Base-by-base conservation (phyloP, 768 basidiomycete genomes). In the Daedalea quercina region DNA sequence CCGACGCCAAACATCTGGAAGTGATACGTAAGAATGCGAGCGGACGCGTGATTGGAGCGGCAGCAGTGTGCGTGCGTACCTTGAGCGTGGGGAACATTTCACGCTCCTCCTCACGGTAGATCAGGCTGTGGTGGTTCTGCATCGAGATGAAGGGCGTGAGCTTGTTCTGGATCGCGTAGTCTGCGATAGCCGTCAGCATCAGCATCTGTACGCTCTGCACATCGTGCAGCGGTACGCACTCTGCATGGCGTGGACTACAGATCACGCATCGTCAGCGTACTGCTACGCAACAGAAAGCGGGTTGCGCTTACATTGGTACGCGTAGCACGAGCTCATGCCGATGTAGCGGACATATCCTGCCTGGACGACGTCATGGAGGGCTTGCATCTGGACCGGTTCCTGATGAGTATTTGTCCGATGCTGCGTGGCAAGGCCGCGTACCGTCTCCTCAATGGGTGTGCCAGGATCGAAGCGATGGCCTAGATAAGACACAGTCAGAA, bases 31-130 rank as follows among this genome's bases (percentile, higher is more conserved):
- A 25, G 31, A n/a, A 31, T 19, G 15, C 25, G 22, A 7, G 23
- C 1, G 31, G 23, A 25, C 15, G 24, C 8, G 34, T 42, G 20
- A 49, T 11, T 7, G 1, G 20, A 26, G 20, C 6, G n/a, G 23
- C 25, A 26, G 6, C 15, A 9, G 11, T n/a, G 33, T n/a, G 28
- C 62, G 47, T 24, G 51, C 34, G 15, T 9, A 69, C 67, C 58
- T 70, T 66, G 45, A 76, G 65, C 3, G 69, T 70, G 0, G 82
- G 81, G 57, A 80, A 75, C 76, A 79, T 78, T 59, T 79, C 78
- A 12, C 73, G 70, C 58, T 80, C 82, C 59, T 84, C 82, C 61
- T 84, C 82, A 44, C 82, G 75, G 59, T 84, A 83, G 43, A 80
- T 42, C 3, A 80, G 69, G 50, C 63, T 75, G 61, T 83, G 76